phyloP scores from a whole-genome alignment of 2,329 filamentous ascomycete genomes.

The Elsinoe batatas region DNA sequence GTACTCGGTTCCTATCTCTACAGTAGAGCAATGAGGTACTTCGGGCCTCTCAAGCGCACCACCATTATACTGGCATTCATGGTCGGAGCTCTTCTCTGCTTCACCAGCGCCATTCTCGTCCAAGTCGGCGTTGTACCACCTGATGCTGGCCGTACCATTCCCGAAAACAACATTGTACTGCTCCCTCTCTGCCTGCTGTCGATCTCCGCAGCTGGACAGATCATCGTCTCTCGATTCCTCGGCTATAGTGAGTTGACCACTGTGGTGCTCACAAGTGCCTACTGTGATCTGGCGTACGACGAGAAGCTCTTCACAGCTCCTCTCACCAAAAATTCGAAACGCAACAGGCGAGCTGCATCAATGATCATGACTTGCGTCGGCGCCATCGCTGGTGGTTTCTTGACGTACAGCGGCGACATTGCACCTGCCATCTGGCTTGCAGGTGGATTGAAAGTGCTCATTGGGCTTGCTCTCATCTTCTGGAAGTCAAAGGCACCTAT shows the following conservation, averaged over 20 bases:
- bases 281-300: slow-evolving; percentile 70
- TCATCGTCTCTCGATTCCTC: slow-evolving; percentile 61
- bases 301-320: slow-evolving; percentile 36
- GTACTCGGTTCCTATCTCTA: slow-evolving; percentile 64
- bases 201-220: slow-evolving; percentile 70
- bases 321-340: slow-evolving; percentile 38
- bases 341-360: slow-evolving; percentile 44
- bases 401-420: slow-evolving; percentile 42
- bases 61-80: slow-evolving; percentile 44
- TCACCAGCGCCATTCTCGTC: slow-evolving; percentile 34
- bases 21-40: slow-evolving; percentile 54
- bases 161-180: slow-evolving; percentile 41
- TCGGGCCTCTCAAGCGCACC: slow-evolving; percentile 54
- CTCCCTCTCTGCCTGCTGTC: slow-evolving; percentile 60
- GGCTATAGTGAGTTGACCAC: slow-evolving; percentile 63
- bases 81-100: slow-evolving; percentile 32
- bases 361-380: slow-evolving; percentile 44
- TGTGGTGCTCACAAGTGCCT: slow-evolving; percentile 71
- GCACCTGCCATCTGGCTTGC: slow-evolving; percentile 43
- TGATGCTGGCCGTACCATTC: slow-evolving; percentile 32
- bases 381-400: slow-evolving; percentile 45
- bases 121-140: slow-evolving; percentile 28
- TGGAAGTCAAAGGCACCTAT: slow-evolving; percentile 24
- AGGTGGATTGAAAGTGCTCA: slow-evolving; percentile 30
- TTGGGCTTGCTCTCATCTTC: slow-evolving; percentile 32